These are phyloP conservation scores for Globomyces pollinis-pini DNA, from an alignment of 192 early-diverging fungal genomes.

Conservation along the genomic window DNA sequence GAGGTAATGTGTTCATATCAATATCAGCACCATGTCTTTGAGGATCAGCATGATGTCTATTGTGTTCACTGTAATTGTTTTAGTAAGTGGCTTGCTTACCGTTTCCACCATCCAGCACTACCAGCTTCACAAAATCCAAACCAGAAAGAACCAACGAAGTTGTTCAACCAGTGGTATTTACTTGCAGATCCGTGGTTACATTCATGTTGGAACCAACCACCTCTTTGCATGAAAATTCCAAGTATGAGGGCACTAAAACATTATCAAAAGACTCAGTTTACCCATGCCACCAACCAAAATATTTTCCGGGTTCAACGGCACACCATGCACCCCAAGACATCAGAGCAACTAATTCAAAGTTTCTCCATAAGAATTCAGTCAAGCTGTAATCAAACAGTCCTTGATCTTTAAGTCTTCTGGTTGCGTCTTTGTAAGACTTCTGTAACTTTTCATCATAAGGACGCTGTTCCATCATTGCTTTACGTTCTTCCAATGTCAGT, in stretches of 20 bases:
- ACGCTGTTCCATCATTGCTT: neutral
- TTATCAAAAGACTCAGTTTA: no score
- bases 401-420: neutral
- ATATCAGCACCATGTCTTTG: slow-evolving; percentile 13
- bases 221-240: slow-evolving; percentile 9
- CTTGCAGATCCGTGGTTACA: slow-evolving; percentile 6
- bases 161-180: neutral
- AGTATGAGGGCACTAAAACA: neutral
- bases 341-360: neutral
- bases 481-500: neutral
- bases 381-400: slow-evolving; percentile 8
- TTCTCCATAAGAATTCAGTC: slow-evolving; percentile 5
- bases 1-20: slow-evolving; percentile 8
- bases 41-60: slow-evolving; percentile 8
- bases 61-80: neutral
- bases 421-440: neutral
- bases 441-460: slow-evolving; percentile 3
- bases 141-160: slow-evolving; percentile 7
- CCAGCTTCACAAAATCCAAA: slow-evolving; percentile 12
- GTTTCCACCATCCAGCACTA: slow-evolving; percentile 6
- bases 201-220: slow-evolving; percentile 13
- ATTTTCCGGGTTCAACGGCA: neutral
- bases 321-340: slow-evolving; percentile 3
- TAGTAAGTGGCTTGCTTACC: neutral
- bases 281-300: slow-evolving; percentile 3